These are phyloP conservation scores for Pseudogymnoascus sp. DNA, from an alignment of 2,329 filamentous ascomycete genomes.

Conservation along the genomic window DNA sequence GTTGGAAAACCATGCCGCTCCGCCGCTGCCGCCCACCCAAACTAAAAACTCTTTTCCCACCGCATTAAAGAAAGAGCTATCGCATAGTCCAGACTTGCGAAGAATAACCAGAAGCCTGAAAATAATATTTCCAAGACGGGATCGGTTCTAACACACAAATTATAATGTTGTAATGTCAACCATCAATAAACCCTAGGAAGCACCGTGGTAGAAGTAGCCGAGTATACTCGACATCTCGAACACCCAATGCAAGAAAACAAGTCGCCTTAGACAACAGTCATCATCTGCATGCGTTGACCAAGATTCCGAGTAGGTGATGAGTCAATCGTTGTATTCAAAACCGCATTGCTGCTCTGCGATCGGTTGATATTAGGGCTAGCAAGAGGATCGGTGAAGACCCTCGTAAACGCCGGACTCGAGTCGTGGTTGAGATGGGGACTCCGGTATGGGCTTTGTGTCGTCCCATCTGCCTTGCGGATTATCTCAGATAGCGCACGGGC, in stretches of 20 bases:
- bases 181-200: neutral
- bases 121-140: neutral
- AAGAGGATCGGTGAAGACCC: constrained; percentile 55
- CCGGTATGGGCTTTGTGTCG: constrained; percentile 46
- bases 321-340: constrained; percentile 43
- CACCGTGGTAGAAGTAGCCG: neutral
- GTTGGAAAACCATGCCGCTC: neutral
- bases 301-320: constrained; percentile 44
- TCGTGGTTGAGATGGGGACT: constrained; percentile 40
- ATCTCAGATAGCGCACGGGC: constrained; percentile 52
- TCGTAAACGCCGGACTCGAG: constrained; percentile 58
- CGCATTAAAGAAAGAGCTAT: neutral
- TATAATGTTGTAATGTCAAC: neutral
- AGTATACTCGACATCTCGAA: neutral
- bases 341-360: constrained; percentile 46
- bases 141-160: neutral
- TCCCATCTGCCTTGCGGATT: constrained; percentile 49
- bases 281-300: constrained; percentile 51
- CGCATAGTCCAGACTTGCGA: constrained; percentile 5
- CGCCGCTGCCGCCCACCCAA: neutral
- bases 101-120: constrained; percentile 2
- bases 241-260: neutral
- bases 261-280: constrained; percentile 46
- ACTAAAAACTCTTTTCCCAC: neutral
- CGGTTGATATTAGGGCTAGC: constrained; percentile 44